Conservation (phyloP, 2,329 filamentous ascomycete genomes). For the Magnaporthiopsis incrustans region DNA sequence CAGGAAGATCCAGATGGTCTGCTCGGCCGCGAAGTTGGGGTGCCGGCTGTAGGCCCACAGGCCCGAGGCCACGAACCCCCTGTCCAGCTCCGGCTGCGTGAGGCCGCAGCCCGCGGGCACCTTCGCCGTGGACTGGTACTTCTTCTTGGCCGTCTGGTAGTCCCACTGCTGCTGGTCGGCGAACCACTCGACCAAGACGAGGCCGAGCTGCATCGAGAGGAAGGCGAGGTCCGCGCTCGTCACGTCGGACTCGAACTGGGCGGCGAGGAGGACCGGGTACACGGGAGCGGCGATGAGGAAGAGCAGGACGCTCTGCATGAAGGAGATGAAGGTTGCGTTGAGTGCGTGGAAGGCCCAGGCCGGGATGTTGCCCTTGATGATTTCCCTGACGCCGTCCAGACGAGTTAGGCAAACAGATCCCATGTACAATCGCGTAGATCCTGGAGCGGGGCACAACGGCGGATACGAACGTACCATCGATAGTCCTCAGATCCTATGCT, state of each 20-base stretch:
- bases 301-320: constrained; percentile 75
- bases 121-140: constrained; percentile 66
- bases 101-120: constrained; percentile 48
- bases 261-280: constrained; percentile 72
- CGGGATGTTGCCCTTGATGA: constrained; percentile 60
- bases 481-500: constrained; percentile 87
- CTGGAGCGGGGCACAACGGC: not conserved
- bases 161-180: constrained; percentile 93
- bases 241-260: constrained; percentile 48
- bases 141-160: constrained; percentile 73
- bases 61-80: constrained; percentile 78
- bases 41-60: constrained; percentile 86
- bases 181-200: constrained; percentile 63
- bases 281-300: constrained; percentile 67
- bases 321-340: constrained; percentile 83
- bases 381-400: constrained; percentile 44
- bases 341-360: constrained; percentile 68
- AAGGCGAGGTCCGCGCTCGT: constrained; percentile 40
- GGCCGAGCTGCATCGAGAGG: constrained; percentile 34
- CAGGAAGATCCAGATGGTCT: constrained; percentile 77
- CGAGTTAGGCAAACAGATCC: not conserved
- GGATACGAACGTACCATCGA: constrained; percentile 53
- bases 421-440: no score
- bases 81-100: constrained; percentile 69
- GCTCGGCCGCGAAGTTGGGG: constrained; percentile 91